These are phyloP conservation scores for Xanthoparmelia taractica DNA, from an alignment of 495 filamentous ascomycete genomes.

Conservation along the genomic window DNA sequence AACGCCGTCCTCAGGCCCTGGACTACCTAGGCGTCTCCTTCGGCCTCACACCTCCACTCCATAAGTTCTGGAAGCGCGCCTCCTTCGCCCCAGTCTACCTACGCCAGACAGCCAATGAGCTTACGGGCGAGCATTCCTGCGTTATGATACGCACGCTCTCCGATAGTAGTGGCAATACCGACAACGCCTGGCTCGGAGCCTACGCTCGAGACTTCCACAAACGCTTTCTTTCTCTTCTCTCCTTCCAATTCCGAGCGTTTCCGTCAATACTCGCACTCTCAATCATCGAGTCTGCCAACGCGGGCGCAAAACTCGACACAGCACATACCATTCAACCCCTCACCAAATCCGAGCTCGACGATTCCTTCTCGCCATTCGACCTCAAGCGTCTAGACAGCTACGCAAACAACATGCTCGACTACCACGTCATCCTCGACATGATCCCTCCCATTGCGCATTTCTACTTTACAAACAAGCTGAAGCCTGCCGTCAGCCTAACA, in stretches of 20 bases:
- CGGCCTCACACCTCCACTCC: slow-evolving; percentile 77
- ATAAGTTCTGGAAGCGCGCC: slow-evolving; percentile 92
- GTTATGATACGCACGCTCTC: slow-evolving; percentile 84
- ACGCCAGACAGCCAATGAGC: slow-evolving; percentile 88
- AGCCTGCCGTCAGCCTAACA: slow-evolving; percentile 55
- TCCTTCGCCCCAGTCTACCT: slow-evolving; percentile 89
- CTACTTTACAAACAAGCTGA: slow-evolving; percentile 74
- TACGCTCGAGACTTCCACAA: slow-evolving; percentile 89
- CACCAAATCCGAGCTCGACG: slow-evolving; percentile 65
- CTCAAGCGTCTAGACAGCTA: slow-evolving; percentile 91
- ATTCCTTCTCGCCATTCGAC: slow-evolving; percentile 77
- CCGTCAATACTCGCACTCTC: slow-evolving; percentile 71
- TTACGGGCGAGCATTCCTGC: slow-evolving; percentile 95
- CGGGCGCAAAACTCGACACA: slow-evolving; percentile 55
- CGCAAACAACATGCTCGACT: slow-evolving; percentile 92
- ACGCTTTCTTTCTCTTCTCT: slow-evolving; percentile 78
- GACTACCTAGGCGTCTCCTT: slow-evolving; percentile 96
- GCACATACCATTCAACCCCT: slow-evolving; percentile 46
- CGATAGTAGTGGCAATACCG: slow-evolving; percentile 55
- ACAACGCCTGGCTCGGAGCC: slow-evolving; percentile 76
- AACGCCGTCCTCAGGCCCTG: slow-evolving; percentile 69
- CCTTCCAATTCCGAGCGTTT: slow-evolving; percentile 87
- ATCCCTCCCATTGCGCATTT: slow-evolving; percentile 70
- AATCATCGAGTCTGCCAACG: slow-evolving; percentile 76
- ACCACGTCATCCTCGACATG: slow-evolving; percentile 94